These are phyloP conservation scores for Suillus clintonianus DNA, from an alignment of 768 basidiomycete species.

Conservation along the genomic window DNA sequence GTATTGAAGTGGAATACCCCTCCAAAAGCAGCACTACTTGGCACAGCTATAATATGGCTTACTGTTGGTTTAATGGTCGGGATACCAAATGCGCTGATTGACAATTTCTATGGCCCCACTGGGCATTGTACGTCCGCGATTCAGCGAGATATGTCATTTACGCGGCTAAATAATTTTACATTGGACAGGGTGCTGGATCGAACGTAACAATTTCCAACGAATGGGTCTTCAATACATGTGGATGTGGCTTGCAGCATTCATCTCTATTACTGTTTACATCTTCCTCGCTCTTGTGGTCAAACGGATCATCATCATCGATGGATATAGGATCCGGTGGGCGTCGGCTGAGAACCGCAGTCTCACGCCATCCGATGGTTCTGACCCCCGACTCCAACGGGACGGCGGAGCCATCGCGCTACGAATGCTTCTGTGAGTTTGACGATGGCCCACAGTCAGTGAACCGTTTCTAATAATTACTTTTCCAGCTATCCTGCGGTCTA, in stretches of 20 bases:
- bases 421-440: conserved; percentile 48
- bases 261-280: conserved; percentile 45
- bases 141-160: neutral
- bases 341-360: conserved; percentile 9
- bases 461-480: conserved; percentile 4
- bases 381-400: conserved; percentile 1
- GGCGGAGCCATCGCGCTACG: conserved; percentile 38
- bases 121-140: conserved; percentile 36
- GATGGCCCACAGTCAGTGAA: neutral
- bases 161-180: neutral
- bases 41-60: conserved; percentile 40
- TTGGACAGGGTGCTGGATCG: conserved; percentile 58
- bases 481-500: conserved; percentile 49
- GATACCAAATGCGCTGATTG: conserved; percentile 35
- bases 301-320: conserved; percentile 37
- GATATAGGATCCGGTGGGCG: conserved; percentile 23
- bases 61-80: conserved; percentile 41
- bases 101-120: conserved; percentile 43
- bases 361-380: neutral
- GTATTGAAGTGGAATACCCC: conserved; percentile 36
- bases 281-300: conserved; percentile 46
- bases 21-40: conserved; percentile 31
- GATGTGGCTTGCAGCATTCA: conserved; percentile 48
- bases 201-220: conserved; percentile 34
- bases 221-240: conserved; percentile 54